These are phyloP conservation scores for Blyttiomyces sp. DNA, from an alignment of 371 early-diverging fungal species.

Conservation along the genomic window DNA sequence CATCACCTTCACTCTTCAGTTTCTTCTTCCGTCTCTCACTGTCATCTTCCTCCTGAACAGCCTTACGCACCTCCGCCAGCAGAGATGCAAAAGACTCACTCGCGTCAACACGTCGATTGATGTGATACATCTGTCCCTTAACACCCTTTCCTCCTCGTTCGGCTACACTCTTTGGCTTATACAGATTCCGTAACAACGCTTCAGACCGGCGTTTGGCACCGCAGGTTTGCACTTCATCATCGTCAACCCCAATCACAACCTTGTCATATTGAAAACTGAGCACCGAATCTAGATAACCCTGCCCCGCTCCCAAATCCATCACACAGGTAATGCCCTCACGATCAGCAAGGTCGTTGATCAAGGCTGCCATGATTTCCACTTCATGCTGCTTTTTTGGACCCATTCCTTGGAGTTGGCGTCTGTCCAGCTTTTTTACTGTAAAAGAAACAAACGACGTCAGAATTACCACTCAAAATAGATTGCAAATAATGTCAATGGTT, in stretches of 20 bases:
- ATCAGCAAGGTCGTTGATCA: slow-evolving; percentile 30
- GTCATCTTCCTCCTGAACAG: too few relatives aligned
- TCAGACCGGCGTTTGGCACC: slow-evolving; percentile 69
- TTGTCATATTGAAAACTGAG: slow-evolving; percentile 66
- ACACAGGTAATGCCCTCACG: slow-evolving; percentile 6
- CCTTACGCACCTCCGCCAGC: slow-evolving; percentile 13
- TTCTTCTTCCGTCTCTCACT: too few relatives aligned
- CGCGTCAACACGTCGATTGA: slow-evolving; percentile 35
- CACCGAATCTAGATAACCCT: slow-evolving; percentile 75
- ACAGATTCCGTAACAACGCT: slow-evolving; percentile 31
- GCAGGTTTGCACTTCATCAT: slow-evolving; percentile 69
- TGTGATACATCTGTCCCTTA: slow-evolving; percentile 21
- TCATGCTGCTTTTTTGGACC: slow-evolving; percentile 72
- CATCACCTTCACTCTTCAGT: neutral
- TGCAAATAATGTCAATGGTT: neutral
- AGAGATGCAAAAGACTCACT: slow-evolving; percentile 27
- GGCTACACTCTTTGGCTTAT: slow-evolving; percentile 8
- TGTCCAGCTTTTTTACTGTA: slow-evolving; percentile 10
- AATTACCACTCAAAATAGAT: neutral
- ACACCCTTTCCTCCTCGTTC: neutral
- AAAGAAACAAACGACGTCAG: neutral
- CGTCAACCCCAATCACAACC: slow-evolving; percentile 79
- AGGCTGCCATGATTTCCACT: slow-evolving; percentile 54
- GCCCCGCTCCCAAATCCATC: slow-evolving; percentile 47
- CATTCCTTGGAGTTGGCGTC: slow-evolving; percentile 61